Evolutionary conservation across 192 early-diverging fungal species (phyloP), one percentile per base, ranked within the genome.

Genomic region (Piromyces finnis): DNA sequence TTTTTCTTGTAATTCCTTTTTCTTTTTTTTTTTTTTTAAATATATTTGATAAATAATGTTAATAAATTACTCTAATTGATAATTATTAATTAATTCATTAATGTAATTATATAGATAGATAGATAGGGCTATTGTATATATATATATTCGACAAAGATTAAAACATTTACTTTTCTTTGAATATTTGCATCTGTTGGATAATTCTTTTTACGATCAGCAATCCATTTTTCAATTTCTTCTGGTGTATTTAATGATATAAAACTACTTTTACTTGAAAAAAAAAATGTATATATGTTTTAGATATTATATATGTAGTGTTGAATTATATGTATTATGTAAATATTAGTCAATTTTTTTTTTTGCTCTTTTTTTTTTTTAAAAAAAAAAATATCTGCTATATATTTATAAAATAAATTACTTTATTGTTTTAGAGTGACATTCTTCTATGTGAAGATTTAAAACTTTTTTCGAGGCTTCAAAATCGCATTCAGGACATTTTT

Each of bases 161-260:
- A 27, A n/a, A 7, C 3, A 35, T 32, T 22, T 82, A 91, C 89
- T 79, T 95, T 95, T 78, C 86, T 81, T 29, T 79, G 83, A 17
- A 94, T 85, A 83, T 93, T 95, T 28, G 82, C 88, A 35, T 90
- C 84, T 0, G 92, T 94, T 29, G 95, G 95, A 85, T 92, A 96
- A 77, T 88, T 90, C 79, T 86, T 90, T 79, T 93, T 94, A 77
- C 95, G 83, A 77, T 93, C 93, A 29, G 87, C 92, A 32, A 95
- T 95, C 94, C 94, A 96, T n/a, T 90, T 86, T 3, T 84, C 92
- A 35, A 95, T 90, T 35, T 92, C 93, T 79, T 94, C 94, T 29
- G 89, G 87, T 29, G 90, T 90, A 14, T 90, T 85, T 11, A 92
- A n/a, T n/a, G n/a, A 84, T 77, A 82, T 82, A 29, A 78, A 36